phyloP scores from a whole-genome alignment of 352 stramenopile genomes.

The Elongisporangium senticosum region DNA sequence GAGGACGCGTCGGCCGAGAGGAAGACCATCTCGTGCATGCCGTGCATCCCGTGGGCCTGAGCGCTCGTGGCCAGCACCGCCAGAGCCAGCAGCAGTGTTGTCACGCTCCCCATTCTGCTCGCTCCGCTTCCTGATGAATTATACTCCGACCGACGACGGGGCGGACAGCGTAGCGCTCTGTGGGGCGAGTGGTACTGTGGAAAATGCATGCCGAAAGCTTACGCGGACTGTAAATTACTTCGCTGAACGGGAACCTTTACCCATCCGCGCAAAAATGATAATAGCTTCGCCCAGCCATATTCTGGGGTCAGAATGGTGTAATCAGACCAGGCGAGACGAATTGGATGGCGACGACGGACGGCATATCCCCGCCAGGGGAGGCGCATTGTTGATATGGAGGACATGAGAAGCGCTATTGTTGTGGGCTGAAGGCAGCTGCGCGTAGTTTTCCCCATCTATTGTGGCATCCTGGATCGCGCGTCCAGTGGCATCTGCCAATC shows the following conservation, averaged over 20 bases:
- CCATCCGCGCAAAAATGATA: neutral
- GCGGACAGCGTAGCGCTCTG: neutral
- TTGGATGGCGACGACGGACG: neutral
- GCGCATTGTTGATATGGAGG: neutral
- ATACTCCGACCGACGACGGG: neutral
- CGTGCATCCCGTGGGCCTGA: conserved; percentile 12
- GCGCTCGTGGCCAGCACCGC: neutral
- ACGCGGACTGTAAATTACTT: neutral
- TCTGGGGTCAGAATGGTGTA: neutral
- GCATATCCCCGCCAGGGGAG: neutral
- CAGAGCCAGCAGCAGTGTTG: neutral
- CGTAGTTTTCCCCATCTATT: neutral
- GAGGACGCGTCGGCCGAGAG: conserved; percentile 14
- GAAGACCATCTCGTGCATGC: conserved; percentile 10
- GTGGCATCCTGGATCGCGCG: neutral
- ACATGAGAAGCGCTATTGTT: neutral
- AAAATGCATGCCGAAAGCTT: neutral
- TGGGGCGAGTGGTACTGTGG: neutral
- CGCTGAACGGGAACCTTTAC: neutral
- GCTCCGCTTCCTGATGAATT: neutral
- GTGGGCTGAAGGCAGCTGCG: neutral
- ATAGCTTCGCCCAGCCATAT: neutral
- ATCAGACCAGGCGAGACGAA: neutral
- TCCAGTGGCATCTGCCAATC: neutral
- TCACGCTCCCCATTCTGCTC: neutral